Base-by-base conservation (phyloP, 495 filamentous ascomycete genomes). In the Parmelia sp. region DNA sequence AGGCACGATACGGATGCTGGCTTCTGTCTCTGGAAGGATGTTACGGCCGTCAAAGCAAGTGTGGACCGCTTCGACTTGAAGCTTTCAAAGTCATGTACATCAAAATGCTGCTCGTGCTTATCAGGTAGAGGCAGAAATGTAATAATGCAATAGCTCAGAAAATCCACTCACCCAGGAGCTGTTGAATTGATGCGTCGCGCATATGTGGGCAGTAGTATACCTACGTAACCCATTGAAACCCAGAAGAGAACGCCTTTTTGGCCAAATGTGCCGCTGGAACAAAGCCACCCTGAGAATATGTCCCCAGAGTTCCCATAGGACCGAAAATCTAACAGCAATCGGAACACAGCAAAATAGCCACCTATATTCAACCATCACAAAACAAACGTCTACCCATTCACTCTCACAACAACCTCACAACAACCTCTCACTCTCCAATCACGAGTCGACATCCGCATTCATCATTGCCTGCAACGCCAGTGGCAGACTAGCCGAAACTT, bases 401-500 rank as follows among this genome's bases (percentile, higher is more conserved):
- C 23, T 53, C 12, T 57, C 61, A 57, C 64, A 23, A 12, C 39
- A 23, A 55, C 65, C n/a, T 65, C 61, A 58, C 25, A 49, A n/a
- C n/a, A 15, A 6, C 17, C 51, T 55, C 14, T 33, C 23, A 25
- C 31, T 47, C 45, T 23, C 49, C 61, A 3, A 15, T 10, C 39
- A 40, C 45, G 37, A 17, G 42, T 55, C 51, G 21, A 33, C 1
- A 21, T 35, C n/a, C 14, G 33, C 45, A n/a, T 57, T 47, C 49
- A 60, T 47, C 17, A 17, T 47, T 47, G 15, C n/a, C 59, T 76
- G 77, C 70, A 82, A 66, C n/a, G 74, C 73, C 39, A 73, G 64
- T 11, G 81, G 80, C 37, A 83, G 68, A 27, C 73, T 73, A 63
- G 72, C 72, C 56, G 78, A 76, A 57, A 81, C 68, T 25, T 79